phyloP scores from a whole-genome alignment of 768 basidiomycete genomes.

The Boletus edulis region DNA sequence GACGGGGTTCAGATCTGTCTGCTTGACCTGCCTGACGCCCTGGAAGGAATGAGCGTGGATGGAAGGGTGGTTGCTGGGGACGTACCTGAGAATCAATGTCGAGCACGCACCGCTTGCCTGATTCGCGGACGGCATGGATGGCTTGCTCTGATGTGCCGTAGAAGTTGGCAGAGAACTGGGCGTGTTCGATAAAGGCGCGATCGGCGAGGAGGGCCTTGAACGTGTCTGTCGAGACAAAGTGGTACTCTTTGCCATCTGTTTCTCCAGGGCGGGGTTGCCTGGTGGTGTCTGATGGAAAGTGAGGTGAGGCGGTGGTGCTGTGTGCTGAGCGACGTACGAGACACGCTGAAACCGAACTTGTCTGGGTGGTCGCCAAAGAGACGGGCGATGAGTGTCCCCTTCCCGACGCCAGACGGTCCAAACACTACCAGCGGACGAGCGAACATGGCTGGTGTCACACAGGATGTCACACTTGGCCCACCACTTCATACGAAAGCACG shows the following conservation, averaged over 20 bases:
- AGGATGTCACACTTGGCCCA: background rate
- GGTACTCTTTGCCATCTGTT: constrained; percentile 77
- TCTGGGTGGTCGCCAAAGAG: constrained; percentile 81
- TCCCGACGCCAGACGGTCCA: constrained; percentile 92
- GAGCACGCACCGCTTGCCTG: constrained; percentile 82
- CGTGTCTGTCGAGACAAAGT: constrained; percentile 70
- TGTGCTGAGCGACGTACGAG: constrained; percentile 48
- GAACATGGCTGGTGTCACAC: background rate
- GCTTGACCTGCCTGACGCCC: constrained; percentile 92
- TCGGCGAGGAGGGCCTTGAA: constrained; percentile 70
- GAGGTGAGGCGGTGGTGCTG: background rate
- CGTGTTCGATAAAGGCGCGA: constrained; percentile 89
- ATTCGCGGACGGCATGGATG: constrained; percentile 61
- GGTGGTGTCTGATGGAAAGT: constrained; percentile 70
- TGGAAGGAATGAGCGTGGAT: constrained; percentile 28
- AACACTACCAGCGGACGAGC: constrained; percentile 74
- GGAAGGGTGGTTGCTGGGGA: background rate
- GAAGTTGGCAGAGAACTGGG: constrained; percentile 88
- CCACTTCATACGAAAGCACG: constrained; percentile 1
- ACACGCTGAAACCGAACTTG: constrained; percentile 90
- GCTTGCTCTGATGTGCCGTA: constrained; percentile 91
- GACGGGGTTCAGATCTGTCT: constrained; percentile 76
- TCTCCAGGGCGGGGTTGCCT: constrained; percentile 82
- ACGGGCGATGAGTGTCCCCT: constrained; percentile 82
- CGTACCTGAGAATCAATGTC: constrained; percentile 91